phyloP scores from a whole-genome alignment of 805 yeast genomes.

The Lipomyces orientalis region DNA sequence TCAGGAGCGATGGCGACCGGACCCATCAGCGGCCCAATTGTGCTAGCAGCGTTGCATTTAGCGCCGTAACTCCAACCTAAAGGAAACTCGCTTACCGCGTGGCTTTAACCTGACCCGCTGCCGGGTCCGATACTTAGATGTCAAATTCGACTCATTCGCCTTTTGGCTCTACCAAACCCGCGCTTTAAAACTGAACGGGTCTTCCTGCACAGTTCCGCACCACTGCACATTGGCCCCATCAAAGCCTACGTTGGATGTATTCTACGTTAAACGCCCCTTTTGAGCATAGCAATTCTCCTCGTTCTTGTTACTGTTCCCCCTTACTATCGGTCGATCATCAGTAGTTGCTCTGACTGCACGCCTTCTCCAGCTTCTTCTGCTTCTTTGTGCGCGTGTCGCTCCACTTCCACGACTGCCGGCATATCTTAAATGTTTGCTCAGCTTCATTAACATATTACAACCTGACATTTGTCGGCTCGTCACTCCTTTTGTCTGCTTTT shows the following conservation, averaged over 20 bases:
- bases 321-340: background rate
- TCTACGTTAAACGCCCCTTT: background rate
- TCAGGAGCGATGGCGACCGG: no score
- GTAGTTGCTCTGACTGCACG: background rate
- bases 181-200: background rate
- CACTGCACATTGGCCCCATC: background rate
- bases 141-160: background rate
- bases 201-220: no score
- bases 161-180: background rate
- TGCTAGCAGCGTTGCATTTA: background rate
- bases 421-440: constrained; percentile 14
- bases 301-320: background rate
- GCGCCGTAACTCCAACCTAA: background rate
- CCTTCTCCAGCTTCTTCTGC: background rate
- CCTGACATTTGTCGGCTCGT: constrained; percentile 5
- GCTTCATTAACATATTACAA: constrained; percentile 4
- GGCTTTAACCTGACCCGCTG: background rate
- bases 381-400: background rate
- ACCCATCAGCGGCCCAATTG: background rate
- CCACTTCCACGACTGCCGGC: background rate
- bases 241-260: background rate
- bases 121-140: background rate
- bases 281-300: background rate
- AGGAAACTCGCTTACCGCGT: background rate
- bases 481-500: background rate